A percentile compares a stretch with the other conserved stretches of the same genome.
Evolutionary conservation across 2,329 filamentous ascomycete genomes (phyloP).

Genomic region (Pseudogymnoascus sp.): DNA sequence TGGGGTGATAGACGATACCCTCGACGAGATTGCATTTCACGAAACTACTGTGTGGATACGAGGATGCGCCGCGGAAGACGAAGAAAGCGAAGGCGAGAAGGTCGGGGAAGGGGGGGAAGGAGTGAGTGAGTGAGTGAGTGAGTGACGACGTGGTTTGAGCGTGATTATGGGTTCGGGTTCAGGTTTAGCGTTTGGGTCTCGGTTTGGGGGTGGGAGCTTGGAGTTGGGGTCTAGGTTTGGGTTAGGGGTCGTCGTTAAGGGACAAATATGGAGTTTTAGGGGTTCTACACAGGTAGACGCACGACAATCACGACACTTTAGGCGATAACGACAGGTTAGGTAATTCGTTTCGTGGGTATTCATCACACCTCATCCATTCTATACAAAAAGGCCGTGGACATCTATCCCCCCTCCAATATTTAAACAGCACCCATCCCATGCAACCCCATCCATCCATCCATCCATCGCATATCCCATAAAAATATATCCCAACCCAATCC

Average conservation of each 20-base stretch:
- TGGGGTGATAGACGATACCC: slow-evolving; percentile 40
- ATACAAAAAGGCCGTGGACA: background rate
- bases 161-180: background rate
- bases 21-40: slow-evolving; percentile 48
- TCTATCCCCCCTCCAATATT: background rate
- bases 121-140: background rate
- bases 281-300: background rate
- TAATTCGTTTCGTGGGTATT: background rate
- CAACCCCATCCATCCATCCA: background rate
- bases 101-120: background rate
- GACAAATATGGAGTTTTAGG: background rate
- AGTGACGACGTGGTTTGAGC: background rate
- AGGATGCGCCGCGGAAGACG: slow-evolving; percentile 21
- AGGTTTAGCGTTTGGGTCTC: background rate
- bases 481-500: background rate
- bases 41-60: slow-evolving; percentile 46
- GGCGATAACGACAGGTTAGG: background rate
- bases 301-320: background rate
- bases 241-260: too few relatives aligned
- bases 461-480: too few relatives aligned
- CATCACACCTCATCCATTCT: background rate
- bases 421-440: background rate
- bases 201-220: too few relatives aligned
- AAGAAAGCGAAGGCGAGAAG: slow-evolving; percentile 13
- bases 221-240: background rate